Evolutionary conservation across 179 eudicot genomes (phyloP), one percentile per base, ranked within the genome.

Genomic region (Silene vulgaris): DNA sequence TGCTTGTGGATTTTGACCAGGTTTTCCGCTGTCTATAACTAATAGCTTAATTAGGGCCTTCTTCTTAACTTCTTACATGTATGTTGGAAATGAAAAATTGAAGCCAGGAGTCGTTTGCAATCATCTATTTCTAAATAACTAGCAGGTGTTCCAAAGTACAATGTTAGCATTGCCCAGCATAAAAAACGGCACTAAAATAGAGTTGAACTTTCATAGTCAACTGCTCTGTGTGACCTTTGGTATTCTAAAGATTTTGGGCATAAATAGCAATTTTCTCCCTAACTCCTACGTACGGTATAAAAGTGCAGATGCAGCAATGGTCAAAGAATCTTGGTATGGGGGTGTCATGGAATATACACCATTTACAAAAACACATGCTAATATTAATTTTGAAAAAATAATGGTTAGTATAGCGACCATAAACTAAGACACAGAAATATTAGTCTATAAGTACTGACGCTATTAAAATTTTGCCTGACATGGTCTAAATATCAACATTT

Each of bases 1-100:
- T 92, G 37, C 93, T 95, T 28, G 97, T 95, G 70, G 99, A 95
- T 88, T 95, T 95, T 83, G 99, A 95, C 79, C 99, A 95, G 97
- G 99, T 94, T 80, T 80, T 71, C 6, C 29, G 73, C 57, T 71
- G n/a, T 52, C 21, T 64, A 14, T 13, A 52, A 35, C 50, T 80
- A 69, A 69, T 43, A 69, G 23, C 72, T 69, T 67, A 29, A 12
- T 67, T 40, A 0, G 1, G 4, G 35, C 8, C 72, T 64, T 68
- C 37, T 30, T 62, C 23, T 68, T 21, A 23, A 74, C 3, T 28
- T 45, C 23, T 66, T 61, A 2, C 8, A 48, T 57, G 60, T 59
- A 9, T 69, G 3, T 57, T 30, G 60, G 35, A 59, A 26, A 32
- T 54, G 29, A 16, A 16, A 65, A 45, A 0, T 26, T 28, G n/a